Evolutionary conservation across 345 rosid genomes (phyloP), one percentile per base, ranked within the genome.

Genomic region (Toxicodendron radicans): DNA sequence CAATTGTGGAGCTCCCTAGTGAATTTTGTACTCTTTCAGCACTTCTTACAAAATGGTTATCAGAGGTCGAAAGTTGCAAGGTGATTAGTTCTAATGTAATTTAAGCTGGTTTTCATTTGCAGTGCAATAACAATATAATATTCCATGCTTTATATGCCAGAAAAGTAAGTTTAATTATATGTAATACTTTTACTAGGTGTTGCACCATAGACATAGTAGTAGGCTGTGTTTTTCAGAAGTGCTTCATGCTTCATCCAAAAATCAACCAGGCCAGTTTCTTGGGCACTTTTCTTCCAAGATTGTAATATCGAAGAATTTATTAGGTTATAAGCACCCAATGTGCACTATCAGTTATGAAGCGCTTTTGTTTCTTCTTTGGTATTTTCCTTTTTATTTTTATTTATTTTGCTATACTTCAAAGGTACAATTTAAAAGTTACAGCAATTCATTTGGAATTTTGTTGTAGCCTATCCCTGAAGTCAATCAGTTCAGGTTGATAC

Each of bases 51-150:
- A 88, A 82, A 74, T 95, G 99, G 99, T 83, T 95, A 69, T 71
- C 84, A 48, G 95, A 92, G 76, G 76, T 95, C 62, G 99, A 91
- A 82, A 80, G 71, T 71, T 83, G 89, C 73, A 95, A 92, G 92
- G 97, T 92, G 74, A 81, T 78, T 79, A 72, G 20, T 33, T 71
- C 74, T 74, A 66, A 64, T 60, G 24, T 61, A 11, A 54, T 74
- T 77, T 64, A 69, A 75, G 73, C 48, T 73, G 27, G 41, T 71
- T 65, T 20, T 30, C 45, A 11, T 10, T 63, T 21, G 24, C 48
- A 59, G n/a, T 66, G 23, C 52, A 43, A 46, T 53, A 60, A 10
- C 18, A 4, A 23, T 20, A 45, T 51, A 69, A 69, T 13, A 43
- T n/a, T 38, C 32, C 20, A 18, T 20, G 13, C 23, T 49, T 35